These are phyloP conservation scores for Eudorina sp. DNA, from an alignment of 139 green algal genomes.

Conservation along the genomic window DNA sequence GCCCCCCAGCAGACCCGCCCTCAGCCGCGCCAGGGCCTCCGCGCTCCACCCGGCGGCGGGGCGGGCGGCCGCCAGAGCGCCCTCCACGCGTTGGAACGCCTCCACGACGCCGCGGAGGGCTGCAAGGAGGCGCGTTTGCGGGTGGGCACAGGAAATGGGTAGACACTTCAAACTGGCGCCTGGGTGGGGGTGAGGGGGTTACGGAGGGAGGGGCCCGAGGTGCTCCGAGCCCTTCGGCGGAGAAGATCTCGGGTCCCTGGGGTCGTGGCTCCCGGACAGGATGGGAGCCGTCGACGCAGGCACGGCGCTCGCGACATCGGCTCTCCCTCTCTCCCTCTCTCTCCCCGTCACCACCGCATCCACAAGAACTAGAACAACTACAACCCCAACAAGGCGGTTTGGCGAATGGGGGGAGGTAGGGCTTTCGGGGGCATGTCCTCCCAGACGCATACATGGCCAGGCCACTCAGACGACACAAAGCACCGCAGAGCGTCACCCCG, in stretches of 20 bases:
- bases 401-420: too few relatives aligned
- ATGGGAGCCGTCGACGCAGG: background rate
- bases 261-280: background rate
- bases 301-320: background rate
- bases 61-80: background rate
- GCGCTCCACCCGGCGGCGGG: slow-evolving; percentile 18
- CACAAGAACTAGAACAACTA: too few relatives aligned
- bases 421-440: too few relatives aligned
- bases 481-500: too few relatives aligned
- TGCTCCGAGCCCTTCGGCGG: background rate
- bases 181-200: too few relatives aligned
- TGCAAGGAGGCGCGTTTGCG: background rate
- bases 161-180: background rate
- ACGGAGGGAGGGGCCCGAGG: background rate
- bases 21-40: background rate
- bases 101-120: background rate
- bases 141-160: background rate
- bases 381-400: too few relatives aligned
- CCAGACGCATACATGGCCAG: too few relatives aligned
- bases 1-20: background rate
- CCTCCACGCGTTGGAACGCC: background rate
- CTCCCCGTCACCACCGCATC: too few relatives aligned
- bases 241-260: too few relatives aligned
- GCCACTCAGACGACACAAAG: too few relatives aligned
- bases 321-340: too few relatives aligned